phyloP scores from a whole-genome alignment of 371 early-diverging fungal genomes.

The Mortierella sp. region DNA sequence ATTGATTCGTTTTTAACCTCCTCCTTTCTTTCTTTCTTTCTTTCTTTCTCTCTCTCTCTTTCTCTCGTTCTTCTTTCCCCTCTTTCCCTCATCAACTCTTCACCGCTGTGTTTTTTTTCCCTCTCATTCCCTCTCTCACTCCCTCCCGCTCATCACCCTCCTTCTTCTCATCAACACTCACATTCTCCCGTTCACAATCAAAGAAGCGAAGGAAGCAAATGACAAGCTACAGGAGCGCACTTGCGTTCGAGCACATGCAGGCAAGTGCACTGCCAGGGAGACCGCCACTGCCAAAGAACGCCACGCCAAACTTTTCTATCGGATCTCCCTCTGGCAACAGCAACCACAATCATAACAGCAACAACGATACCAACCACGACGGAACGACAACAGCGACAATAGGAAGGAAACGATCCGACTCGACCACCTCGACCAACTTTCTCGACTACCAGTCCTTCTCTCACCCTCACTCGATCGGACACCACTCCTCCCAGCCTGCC shows the following conservation, averaged over 20 bases:
- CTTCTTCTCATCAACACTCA: constrained; percentile 6
- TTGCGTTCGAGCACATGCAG: constrained; percentile 38
- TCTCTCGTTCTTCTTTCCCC: background rate
- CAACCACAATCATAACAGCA: background rate
- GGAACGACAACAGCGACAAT: background rate
- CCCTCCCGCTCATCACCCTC: background rate
- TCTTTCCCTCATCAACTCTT: background rate
- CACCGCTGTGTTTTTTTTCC: no score
- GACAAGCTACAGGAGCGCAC: constrained; percentile 52
- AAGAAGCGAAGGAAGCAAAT: background rate
- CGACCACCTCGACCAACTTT: constrained; percentile 26
- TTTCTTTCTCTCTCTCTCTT: background rate
- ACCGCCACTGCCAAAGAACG: constrained; percentile 34
- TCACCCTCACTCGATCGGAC: constrained; percentile 34
- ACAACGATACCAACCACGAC: background rate
- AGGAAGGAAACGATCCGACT: constrained; percentile 32
- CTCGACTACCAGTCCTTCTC: constrained; percentile 29
- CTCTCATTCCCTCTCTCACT: background rate
- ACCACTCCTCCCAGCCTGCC: constrained; percentile 15
- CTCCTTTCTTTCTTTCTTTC: background rate
- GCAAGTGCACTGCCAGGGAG: constrained; percentile 34
- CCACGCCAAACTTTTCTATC: constrained; percentile 13
- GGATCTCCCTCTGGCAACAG: constrained; percentile 8
- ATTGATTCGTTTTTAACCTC: background rate
- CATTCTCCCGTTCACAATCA: no score